Conservation (phyloP, 768 basidiomycete genomes). For the Suillus fuscotomentosus region DNA sequence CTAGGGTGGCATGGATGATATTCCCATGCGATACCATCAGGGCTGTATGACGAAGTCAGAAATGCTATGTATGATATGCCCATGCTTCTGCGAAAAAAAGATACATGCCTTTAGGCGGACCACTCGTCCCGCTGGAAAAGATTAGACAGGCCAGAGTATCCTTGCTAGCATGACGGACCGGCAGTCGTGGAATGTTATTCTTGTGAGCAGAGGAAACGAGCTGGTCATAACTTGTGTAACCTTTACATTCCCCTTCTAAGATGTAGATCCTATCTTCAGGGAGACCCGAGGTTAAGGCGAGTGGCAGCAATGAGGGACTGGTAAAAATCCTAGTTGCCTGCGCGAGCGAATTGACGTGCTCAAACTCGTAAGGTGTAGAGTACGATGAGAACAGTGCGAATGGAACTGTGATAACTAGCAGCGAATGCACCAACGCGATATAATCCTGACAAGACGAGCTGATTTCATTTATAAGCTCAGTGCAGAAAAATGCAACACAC, state of each 20-base stretch:
- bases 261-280: background rate
- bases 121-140: background rate
- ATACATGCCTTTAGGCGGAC: background rate
- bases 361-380: background rate
- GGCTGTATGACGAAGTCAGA: background rate
- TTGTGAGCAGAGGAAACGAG: background rate
- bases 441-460: background rate
- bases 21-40: background rate
- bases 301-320: background rate
- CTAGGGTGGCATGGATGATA: background rate
- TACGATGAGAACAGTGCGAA: background rate
- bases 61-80: background rate
- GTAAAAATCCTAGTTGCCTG: background rate
- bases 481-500: background rate
- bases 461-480: background rate
- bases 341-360: background rate
- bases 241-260: background rate
- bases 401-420: background rate
- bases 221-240: background rate
- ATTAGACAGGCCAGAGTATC: background rate
- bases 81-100: background rate
- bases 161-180: background rate
- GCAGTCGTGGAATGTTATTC: background rate
- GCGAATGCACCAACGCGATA: background rate
- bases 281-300: background rate